These are phyloP conservation scores for Oryza glaberrima DNA, from an alignment of 176 grass and related monocot species.

Conservation along the genomic window DNA sequence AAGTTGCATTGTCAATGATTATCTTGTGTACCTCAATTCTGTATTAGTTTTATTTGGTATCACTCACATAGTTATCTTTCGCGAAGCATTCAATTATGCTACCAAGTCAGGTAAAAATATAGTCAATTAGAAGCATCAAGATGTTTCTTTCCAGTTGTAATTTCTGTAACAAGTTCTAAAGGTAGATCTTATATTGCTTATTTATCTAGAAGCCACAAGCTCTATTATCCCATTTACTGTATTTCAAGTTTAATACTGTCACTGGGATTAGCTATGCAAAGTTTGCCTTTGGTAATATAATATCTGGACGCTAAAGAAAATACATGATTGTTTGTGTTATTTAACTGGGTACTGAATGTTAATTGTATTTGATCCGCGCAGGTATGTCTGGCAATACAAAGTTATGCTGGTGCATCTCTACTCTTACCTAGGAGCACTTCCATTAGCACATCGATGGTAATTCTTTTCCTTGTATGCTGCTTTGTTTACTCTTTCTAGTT, in stretches of 20 bases:
- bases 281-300: constrained; percentile 27
- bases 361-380: constrained; percentile 46
- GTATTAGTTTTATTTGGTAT: constrained; percentile 4
- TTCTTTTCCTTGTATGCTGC: constrained; percentile 1
- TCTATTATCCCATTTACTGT: constrained; percentile 2
- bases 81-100: background rate
- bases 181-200: background rate
- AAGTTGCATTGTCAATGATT: background rate
- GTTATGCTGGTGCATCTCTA: constrained; percentile 86
- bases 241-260: constrained; percentile 7
- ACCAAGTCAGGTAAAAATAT: background rate
- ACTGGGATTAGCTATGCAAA: constrained; percentile 13
- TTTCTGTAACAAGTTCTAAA: background rate
- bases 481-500: constrained; percentile 31
- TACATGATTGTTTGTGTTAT: background rate
- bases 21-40: constrained; percentile 27
- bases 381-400: constrained; percentile 91
- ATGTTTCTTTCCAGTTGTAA: background rate
- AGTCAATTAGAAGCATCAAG: background rate
- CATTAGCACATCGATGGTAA: constrained; percentile 90
- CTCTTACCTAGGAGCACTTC: constrained; percentile 73
- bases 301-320: background rate
- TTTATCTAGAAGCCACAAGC: background rate
- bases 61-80: constrained; percentile 24
- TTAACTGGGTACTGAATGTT: constrained; percentile 30